Evolutionary conservation across 2,329 filamentous ascomycete genomes (phyloP).

Genomic region (Ceratocystis huliohia): DNA sequence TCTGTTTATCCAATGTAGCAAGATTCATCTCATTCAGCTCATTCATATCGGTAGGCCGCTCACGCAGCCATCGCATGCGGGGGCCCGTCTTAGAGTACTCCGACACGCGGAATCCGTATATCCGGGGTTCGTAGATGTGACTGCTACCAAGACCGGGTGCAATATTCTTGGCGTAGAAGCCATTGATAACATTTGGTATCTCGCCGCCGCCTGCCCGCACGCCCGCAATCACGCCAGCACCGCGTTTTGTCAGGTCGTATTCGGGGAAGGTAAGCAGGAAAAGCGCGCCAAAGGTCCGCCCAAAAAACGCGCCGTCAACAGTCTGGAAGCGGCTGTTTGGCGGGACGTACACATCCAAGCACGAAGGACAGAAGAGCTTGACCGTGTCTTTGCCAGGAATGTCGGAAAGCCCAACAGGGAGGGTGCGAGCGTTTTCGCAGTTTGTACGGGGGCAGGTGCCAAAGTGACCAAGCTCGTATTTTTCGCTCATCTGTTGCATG

Average conservation of each 20-base stretch:
- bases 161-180: slow-evolving; percentile 74
- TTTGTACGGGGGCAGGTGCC: slow-evolving; percentile 88
- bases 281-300: slow-evolving; percentile 88
- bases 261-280: slow-evolving; percentile 99
- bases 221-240: slow-evolving; percentile 42
- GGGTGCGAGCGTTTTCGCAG: slow-evolving; percentile 78
- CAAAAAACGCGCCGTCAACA: slow-evolving; percentile 95
- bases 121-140: slow-evolving; percentile 85
- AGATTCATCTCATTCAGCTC: slow-evolving; percentile 67
- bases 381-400: slow-evolving; percentile 94
- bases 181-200: slow-evolving; percentile 57
- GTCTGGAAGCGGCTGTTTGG: slow-evolving; percentile 96
- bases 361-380: slow-evolving; percentile 95
- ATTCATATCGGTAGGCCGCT: slow-evolving; percentile 64
- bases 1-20: slow-evolving; percentile 32
- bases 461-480: slow-evolving; percentile 95
- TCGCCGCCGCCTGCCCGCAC: slow-evolving; percentile 25
- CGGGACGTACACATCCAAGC: slow-evolving; percentile 91
- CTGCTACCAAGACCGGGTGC: slow-evolving; percentile 71
- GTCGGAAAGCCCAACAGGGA: slow-evolving; percentile 88
- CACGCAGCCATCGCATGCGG: slow-evolving; percentile 91
- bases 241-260: slow-evolving; percentile 69
- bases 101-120: slow-evolving; percentile 92
- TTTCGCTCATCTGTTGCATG: slow-evolving; percentile 98
- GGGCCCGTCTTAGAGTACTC: slow-evolving; percentile 82